Evolutionary conservation across 2,329 filamentous ascomycete species (phyloP).

Genomic region (Ustulina deusta): DNA sequence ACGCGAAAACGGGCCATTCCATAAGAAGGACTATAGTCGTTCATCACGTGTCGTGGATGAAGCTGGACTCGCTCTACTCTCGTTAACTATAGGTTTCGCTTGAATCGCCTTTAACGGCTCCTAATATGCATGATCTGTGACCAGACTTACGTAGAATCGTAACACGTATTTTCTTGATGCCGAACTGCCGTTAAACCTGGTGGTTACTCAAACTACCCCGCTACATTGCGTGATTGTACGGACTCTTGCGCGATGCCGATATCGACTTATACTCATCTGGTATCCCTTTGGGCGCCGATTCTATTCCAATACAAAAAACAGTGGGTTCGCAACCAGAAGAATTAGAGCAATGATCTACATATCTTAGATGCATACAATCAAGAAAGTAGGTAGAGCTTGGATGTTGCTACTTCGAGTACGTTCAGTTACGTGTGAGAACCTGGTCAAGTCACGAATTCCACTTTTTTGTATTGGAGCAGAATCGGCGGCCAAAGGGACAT

Average conservation of each 20-base stretch:
- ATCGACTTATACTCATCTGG: slow-evolving; percentile 20
- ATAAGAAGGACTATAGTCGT: slow-evolving; percentile 20
- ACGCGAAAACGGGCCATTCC: slow-evolving; percentile 13
- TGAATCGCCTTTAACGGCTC: slow-evolving; percentile 12
- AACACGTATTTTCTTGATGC: slow-evolving; percentile 19
- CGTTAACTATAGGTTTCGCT: slow-evolving; percentile 20
- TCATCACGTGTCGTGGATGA: slow-evolving; percentile 16
- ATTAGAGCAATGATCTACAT: slow-evolving; percentile 18
- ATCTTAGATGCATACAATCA: slow-evolving; percentile 20
- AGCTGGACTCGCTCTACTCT: slow-evolving; percentile 20
- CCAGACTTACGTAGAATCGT: slow-evolving; percentile 8
- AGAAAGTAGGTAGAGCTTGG: slow-evolving; percentile 19
- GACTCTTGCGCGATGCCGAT: slow-evolving; percentile 25
- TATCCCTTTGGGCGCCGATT: slow-evolving; percentile 11
- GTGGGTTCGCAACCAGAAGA: slow-evolving; percentile 1
- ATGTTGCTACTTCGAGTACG: slow-evolving; percentile 12
- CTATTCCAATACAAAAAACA: slow-evolving; percentile 14
- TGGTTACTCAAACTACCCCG: slow-evolving; percentile 19
- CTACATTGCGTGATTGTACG: slow-evolving; percentile 24
- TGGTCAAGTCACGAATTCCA: slow-evolving; percentile 9
- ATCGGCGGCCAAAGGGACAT: slow-evolving; percentile 18
- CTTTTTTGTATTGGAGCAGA: slow-evolving; percentile 17
- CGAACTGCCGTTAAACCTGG: slow-evolving; percentile 10
- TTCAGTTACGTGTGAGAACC: slow-evolving; percentile 10
- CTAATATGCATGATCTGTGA: slow-evolving; percentile 16